Base-by-base conservation (phyloP, 2,329 filamentous ascomycete genomes). In the Knoxdaviesia capensis region DNA sequence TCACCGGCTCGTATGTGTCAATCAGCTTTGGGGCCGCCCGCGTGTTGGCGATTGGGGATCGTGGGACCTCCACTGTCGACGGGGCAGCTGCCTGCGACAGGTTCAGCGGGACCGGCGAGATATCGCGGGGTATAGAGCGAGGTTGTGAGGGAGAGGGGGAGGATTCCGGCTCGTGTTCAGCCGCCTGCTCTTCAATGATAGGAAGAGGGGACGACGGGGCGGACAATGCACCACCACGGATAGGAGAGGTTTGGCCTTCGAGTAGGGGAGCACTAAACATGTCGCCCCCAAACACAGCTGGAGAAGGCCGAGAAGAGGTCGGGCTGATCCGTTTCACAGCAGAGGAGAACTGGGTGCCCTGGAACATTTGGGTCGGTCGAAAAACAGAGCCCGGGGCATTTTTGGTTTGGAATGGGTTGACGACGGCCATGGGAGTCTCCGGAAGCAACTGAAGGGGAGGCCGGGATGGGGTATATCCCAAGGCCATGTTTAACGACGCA, bases 281-380 rank as follows among this genome's bases (percentile, higher is more conserved):
- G 20, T 20, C 20, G 20, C 20, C 20, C 20, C 20, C 59, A 29
- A 68, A 62, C 4, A 64, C 49, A 36, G 63, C 56, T 0, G 70
- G 70, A 1, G 71, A 75, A 0, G 71, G 71, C 7, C 70, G 60
- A 1, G 70, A 74, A 1, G 69, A 74, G 0, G 70, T 74, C 20
- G 71, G 71, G 44, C 69, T 74, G 38, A 58, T 53, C 29, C 57
- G 59, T 49, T 65, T 70, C 10, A 63, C 50, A 1, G 61, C 68
- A 1, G 70, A 72, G 2, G 71, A 72, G 32, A 58, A 58, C 46
- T 71, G 71, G 0, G 71, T 74, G 47, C 67, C 64, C 1, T 59
- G 62, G 48, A 75, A 75, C 6, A 75, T 56, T 50, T 75, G 69
- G 6, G 68, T 50, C 6, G 54, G 50, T 6, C 53, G 58, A 7